Evolutionary conservation across 108 stramenopile genomes (phyloP), one percentile per base, ranked within the genome.

Genomic region (Ochromonas danica): DNA sequence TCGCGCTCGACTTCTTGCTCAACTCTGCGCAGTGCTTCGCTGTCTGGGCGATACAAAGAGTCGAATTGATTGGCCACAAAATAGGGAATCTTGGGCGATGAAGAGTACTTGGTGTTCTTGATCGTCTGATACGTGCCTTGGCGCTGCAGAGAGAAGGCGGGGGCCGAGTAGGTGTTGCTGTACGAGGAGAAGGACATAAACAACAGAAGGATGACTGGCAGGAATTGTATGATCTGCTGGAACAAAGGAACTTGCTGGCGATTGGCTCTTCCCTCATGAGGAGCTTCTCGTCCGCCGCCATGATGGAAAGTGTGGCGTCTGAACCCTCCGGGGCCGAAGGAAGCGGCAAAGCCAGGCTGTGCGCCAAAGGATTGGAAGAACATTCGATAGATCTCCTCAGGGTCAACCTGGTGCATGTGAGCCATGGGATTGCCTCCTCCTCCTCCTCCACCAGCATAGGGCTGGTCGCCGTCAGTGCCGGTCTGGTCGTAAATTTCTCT

Each of bases 381-480:
- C 67, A 70, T 70, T 10, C 33, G 10, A 10, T 31, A 70, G 17
- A 70, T 38, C 14, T 70, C 67, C 67, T 70, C 67, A 22, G 67
- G 67, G 10, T 14, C 14, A 17, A 70, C 67, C 33, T 70, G 22
- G 67, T 70, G 67, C 40, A 38, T 70, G 67, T 70, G 14, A 31
- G 40, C 36, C 39, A 14, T 31, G 36, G 10, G 39, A 70, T 17
- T 17, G 14, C 67, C 67, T 40, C 67, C 67, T 10, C 14, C 10
- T 14, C 67, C 67, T 17, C 67, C 14, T 17, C 67, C 67, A 40
- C 14, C 67, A 70, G 39, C 40, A 17, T 14, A 14, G 36, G 39
- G 17, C 67, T 10, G 22, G 22, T 57, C 51, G 22, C 17, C 14
- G 39, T 70, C 67, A 70, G 10, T 10, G 40, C 67, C 67, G 33